Conservation (phyloP, 345 rosid species). For the Ceriops decandra region DNA sequence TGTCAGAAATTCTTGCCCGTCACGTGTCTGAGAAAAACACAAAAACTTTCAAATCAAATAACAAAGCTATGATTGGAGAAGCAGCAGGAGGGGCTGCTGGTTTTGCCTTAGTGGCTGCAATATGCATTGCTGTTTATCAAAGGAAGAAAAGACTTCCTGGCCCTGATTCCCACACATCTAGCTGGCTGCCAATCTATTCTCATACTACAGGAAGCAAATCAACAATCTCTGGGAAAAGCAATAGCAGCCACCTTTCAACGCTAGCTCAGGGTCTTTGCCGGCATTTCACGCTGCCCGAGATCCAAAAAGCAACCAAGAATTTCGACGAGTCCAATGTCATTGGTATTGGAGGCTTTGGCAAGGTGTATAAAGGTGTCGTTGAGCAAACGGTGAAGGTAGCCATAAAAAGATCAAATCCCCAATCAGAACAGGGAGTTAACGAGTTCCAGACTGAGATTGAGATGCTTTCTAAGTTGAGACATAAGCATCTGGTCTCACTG, state of each 20-base stretch:
- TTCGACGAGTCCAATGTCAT: slow-evolving; percentile 64
- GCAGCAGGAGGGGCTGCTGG: slow-evolving; percentile 60
- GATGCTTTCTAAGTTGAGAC: slow-evolving; percentile 78
- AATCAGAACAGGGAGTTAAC: slow-evolving; percentile 75
- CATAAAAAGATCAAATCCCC: slow-evolving; percentile 65
- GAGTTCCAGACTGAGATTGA: slow-evolving; percentile 83
- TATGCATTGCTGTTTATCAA: slow-evolving; percentile 37
- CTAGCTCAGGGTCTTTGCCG: slow-evolving; percentile 67
- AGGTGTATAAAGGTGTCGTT: slow-evolving; percentile 72
- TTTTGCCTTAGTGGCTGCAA: slow-evolving; percentile 46
- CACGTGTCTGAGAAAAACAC: slow-evolving; percentile 17
- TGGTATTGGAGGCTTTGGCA: slow-evolving; percentile 91
- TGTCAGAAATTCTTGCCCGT: slow-evolving; percentile 47
- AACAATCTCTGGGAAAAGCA: slow-evolving; percentile 36
- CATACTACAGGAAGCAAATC: slow-evolving; percentile 52
- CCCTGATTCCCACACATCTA: slow-evolving; percentile 45
- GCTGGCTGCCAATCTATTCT: slow-evolving; percentile 66
- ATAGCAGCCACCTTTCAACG: slow-evolving; percentile 45
- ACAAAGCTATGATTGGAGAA: slow-evolving; percentile 34
- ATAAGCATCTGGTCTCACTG: slow-evolving; percentile 82
- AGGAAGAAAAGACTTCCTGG: slow-evolving; percentile 32
- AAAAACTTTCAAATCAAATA: slow-evolving; percentile 4
- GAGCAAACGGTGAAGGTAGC: slow-evolving; percentile 61
- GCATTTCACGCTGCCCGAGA: slow-evolving; percentile 59
- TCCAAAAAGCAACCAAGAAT: slow-evolving; percentile 56